These are phyloP conservation scores for Termitomyces heimii DNA, from an alignment of 768 basidiomycete genomes.

Conservation along the genomic window DNA sequence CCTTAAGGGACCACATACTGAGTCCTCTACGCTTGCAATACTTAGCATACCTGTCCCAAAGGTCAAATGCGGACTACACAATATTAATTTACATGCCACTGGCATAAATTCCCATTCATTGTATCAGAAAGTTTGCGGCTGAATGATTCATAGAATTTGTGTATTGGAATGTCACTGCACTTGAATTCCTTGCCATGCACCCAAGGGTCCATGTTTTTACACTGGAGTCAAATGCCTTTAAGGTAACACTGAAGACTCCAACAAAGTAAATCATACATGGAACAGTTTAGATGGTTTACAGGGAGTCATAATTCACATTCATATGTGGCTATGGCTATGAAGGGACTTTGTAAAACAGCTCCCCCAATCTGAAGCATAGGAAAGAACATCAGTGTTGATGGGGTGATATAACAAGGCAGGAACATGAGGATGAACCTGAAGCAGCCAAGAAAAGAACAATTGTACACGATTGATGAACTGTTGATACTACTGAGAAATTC, in stretches of 20 bases:
- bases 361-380: conserved; percentile 57
- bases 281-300: conserved; percentile 70
- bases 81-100: conserved; percentile 37
- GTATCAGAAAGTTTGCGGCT: conserved; percentile 71
- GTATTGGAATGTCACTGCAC: conserved; percentile 64
- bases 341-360: conserved; percentile 73
- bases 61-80: not conserved
- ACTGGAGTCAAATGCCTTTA: conserved; percentile 27
- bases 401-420: not conserved
- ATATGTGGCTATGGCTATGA: conserved; percentile 69
- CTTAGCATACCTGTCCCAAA: conserved; percentile 30
- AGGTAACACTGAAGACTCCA: not conserved
- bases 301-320: conserved; percentile 62
- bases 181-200: conserved; percentile 84
- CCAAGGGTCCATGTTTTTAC: conserved; percentile 55
- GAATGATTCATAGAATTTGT: conserved; percentile 66
- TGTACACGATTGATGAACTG: no score
- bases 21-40: conserved; percentile 57
- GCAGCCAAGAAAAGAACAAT: no score
- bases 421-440: no score
- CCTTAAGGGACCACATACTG: conserved; percentile 33
- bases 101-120: conserved; percentile 55
- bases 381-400: not conserved
- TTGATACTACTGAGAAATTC: no score
- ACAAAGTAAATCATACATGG: conserved; percentile 47